Conservation (phyloP, 192 early-diverging fungal genomes). For the Gryganskiella cystojenkinii region DNA sequence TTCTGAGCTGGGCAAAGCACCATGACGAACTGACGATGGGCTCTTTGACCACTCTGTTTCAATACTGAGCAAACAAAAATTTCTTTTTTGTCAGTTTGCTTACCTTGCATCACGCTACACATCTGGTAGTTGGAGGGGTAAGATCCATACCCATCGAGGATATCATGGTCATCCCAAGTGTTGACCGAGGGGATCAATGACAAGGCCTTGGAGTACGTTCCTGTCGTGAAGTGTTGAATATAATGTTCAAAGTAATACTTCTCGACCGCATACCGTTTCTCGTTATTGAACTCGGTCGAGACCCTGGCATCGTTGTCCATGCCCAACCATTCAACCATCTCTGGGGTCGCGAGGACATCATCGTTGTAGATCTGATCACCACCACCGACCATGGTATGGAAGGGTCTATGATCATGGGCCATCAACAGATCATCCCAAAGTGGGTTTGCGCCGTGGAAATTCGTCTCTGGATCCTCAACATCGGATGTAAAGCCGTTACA, state of each 20-base stretch:
- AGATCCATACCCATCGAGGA: conserved; percentile 88
- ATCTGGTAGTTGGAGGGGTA: conserved; percentile 81
- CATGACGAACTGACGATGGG: neutral
- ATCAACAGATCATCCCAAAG: conserved; percentile 75
- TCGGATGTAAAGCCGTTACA: conserved; percentile 79
- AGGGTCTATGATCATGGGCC: conserved; percentile 65
- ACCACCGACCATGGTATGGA: conserved; percentile 78
- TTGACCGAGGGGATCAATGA: conserved; percentile 81
- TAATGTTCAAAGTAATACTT: conserved; percentile 81
- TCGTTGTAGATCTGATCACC: conserved; percentile 83
- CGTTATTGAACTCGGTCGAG: conserved; percentile 61
- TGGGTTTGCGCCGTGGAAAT: conserved; percentile 48
- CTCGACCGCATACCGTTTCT: conserved; percentile 65
- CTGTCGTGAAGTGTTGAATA: conserved; percentile 66
- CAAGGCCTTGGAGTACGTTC: conserved; percentile 69
- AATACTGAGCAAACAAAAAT: neutral
- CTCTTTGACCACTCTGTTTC: neutral
- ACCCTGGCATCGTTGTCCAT: conserved; percentile 58
- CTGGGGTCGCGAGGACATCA: conserved; percentile 38
- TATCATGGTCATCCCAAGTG: conserved; percentile 90
- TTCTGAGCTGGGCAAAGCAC: neutral
- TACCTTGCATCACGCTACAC: conserved; percentile 77
- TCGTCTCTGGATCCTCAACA: conserved; percentile 54
- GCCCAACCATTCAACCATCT: conserved; percentile 40
- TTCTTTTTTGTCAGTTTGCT: neutral